Evolutionary conservation across 352 stramenopile species (phyloP), one percentile per base, ranked within the genome.

Genomic region (Poterioochromonas sp.): DNA sequence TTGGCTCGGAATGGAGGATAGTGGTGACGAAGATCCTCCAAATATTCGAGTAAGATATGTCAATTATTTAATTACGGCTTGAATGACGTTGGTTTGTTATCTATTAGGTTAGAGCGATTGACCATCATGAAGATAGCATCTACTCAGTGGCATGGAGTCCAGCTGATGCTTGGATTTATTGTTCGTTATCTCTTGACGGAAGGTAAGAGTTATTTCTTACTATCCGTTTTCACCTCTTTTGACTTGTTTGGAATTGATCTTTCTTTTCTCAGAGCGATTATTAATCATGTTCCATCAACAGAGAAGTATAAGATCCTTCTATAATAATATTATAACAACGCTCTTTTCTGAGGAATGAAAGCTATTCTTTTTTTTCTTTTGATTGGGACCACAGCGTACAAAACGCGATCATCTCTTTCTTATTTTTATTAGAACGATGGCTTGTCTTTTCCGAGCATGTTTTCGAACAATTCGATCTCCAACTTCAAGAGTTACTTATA

Each of bases 261-360:
- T 63, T 35, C 26, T 63, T 5, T 53, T 37, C 20, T 32, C 29
- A 89, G 91, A 51, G 85, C 98, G 49, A 89, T 93, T 40, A 83
- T 98, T 22, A 94, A 97, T 85, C 89, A 97, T 80, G 95, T 99
- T 41, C 94, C 95, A 41, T 97, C 92, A 22, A 96, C 96, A 5
- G 95, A 98, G 84, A 99, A 99, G 83, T 99, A 99, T 85, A 98
- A 98, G 81, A 99, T 99, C 84, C 85, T 99, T 77, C 82, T 99
- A 35, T 98, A 90, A 76, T 47, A 11, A 32, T 73, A 29, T 76
- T 15, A 15, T 26, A 58, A 26, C 47, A 58, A 58, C 47, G n/a
- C n/a, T n/a, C n/a, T n/a, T n/a, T n/a, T n/a, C n/a, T n/a, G n/a
- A n/a, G n/a, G n/a, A n/a, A n/a, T n/a, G n/a, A n/a, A n/a, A n/a